A percentile compares a stretch with the other conserved stretches of the same genome.
phyloP scores from a whole-genome alignment of 2,329 filamentous ascomycete genomes.

The Hawksworthiomyces lignivorus region DNA sequence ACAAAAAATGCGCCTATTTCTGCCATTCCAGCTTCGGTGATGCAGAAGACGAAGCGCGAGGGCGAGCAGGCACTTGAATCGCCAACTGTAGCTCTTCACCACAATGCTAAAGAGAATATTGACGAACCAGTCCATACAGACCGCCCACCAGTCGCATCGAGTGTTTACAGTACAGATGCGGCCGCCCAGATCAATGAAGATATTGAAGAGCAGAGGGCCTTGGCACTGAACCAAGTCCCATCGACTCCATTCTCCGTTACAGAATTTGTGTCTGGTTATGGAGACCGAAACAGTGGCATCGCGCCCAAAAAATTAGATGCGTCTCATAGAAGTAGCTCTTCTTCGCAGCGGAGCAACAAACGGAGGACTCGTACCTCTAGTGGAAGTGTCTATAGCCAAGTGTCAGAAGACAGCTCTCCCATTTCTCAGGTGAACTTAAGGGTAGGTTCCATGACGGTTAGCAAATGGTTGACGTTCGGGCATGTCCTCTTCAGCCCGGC shows the following conservation, averaged over 20 bases:
- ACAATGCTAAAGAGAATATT: constrained; percentile 9
- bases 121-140: constrained; percentile 14
- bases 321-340: constrained; percentile 21
- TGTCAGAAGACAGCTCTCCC: constrained; percentile 52
- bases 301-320: constrained; percentile 16
- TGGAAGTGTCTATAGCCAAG: constrained; percentile 37
- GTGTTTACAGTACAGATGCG: constrained; percentile 48
- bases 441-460: constrained; percentile 74
- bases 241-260: constrained; percentile 35
- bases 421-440: constrained; percentile 67
- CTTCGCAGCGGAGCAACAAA: constrained; percentile 17
- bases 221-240: constrained; percentile 23
- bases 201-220: constrained; percentile 29
- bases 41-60: constrained; percentile 23
- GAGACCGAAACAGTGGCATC: constrained; percentile 24
- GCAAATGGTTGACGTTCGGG: constrained; percentile 81
- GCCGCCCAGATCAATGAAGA: constrained; percentile 43
- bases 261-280: constrained; percentile 34
- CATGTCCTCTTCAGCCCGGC: constrained; percentile 76
- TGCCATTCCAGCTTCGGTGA: constrained; percentile 13
- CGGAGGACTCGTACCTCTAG: constrained; percentile 29
- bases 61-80: constrained; percentile 34
- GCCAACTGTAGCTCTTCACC: constrained; percentile 33
- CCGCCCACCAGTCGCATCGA: constrained; percentile 34
- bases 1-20: constrained; percentile 24